A percentile compares a stretch with the other conserved stretches of the same genome.
Conservation (phyloP, 78 protist species). For the Dictyostelium brefeldianum region DNA sequence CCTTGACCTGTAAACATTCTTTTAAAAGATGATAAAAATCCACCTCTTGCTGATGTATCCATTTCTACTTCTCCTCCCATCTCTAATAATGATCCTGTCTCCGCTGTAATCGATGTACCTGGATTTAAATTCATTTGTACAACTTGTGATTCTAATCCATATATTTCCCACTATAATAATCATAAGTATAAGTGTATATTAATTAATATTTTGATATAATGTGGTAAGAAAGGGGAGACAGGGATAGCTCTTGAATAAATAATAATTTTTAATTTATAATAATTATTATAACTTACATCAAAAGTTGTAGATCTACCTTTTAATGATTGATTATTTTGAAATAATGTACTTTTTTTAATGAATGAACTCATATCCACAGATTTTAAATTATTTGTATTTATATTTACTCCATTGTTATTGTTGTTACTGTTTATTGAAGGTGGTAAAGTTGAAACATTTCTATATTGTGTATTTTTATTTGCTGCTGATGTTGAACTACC, state of each 20-base stretch:
- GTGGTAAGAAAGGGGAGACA: no score
- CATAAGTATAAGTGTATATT: no score
- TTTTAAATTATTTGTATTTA: neutral
- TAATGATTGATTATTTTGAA: conserved; percentile 24
- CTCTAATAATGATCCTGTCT: conserved; percentile 70
- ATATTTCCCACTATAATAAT: conserved; percentile 53
- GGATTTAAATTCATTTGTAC: conserved; percentile 68
- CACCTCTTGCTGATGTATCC: conserved; percentile 77
- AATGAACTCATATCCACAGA: neutral
- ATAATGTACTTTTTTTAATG: neutral
- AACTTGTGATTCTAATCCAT: conserved; percentile 69
- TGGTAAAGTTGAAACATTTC: neutral
- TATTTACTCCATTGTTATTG: neutral
- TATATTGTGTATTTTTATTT: neutral
- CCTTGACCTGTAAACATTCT: conserved; percentile 84
- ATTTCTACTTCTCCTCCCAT: conserved; percentile 58
- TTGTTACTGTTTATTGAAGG: neutral
- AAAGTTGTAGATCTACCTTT: conserved; percentile 36
- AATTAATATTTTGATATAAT: no score
- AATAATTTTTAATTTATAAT: no score
- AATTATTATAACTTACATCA: conserved; percentile 23
- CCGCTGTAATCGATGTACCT: conserved; percentile 65
- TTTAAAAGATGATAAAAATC: conserved; percentile 63
- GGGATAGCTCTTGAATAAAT: no score
- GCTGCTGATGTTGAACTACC: neutral